Base-by-base conservation (phyloP, 2,329 filamentous ascomycete genomes). In the Ascochyta clinopodiicola region DNA sequence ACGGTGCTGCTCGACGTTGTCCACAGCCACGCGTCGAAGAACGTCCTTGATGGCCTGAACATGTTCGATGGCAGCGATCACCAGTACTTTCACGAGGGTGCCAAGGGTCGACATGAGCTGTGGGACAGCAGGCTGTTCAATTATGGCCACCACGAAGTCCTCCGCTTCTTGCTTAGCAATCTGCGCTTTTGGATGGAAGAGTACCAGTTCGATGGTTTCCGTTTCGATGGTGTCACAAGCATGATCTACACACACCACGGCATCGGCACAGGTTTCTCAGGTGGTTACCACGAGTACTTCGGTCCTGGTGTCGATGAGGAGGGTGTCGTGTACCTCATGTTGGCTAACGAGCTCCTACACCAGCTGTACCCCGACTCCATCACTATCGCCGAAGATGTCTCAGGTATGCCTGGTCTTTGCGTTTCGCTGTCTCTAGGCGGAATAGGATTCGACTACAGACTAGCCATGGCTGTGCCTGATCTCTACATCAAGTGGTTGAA, bases 401-500 rank as follows among this genome's bases (percentile, higher is more conserved):
- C 94, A 7, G 95, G 95, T 17, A 99, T 99, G 95, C 95, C 95
- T 15, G 94, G 92, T n/a, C 82, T 99, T 43, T 98, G 95, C 76
- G 78, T 99, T 34, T 87, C 91, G 6, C 81, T 97, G 35, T 88
- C 89, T 1, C 81, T 97, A 2, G 95, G 95, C 17, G 95, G 95
- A 59, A 87, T 98, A 64, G 95, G 95, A 24, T 99, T 99, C 74
- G 95, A 99, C 78, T 99, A 99, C 77, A 87, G 95, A 64, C 86
- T 99, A 29, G 93, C 93, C 51, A 99, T 99, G 95, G 95, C 95
- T 4, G 88, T 99, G 60, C 95, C 95, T 4, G 95, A 99, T 75
- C 91, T 99, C 86, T 99, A 96, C 87, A 99, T 99, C 83, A 99
- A 99, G 80, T 91, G 96, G 72, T 78, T 98, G 59, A 99, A 99